These are phyloP conservation scores for Platismatia glauca DNA, from an alignment of 495 filamentous ascomycete genomes.

Conservation along the genomic window DNA sequence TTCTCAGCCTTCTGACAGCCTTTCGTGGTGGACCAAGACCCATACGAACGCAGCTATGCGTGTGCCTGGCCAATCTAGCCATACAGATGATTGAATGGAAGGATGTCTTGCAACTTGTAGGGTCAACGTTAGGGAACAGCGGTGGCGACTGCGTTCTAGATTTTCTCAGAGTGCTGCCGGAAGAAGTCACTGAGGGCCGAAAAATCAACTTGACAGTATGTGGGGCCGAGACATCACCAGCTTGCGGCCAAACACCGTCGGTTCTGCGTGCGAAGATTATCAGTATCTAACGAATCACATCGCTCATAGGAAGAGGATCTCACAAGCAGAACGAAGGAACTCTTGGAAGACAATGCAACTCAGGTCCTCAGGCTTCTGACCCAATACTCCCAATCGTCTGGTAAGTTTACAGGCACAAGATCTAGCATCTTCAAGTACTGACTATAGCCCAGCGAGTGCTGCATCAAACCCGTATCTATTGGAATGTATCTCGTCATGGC, in stretches of 20 bases:
- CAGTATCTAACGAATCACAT: conserved; percentile 40
- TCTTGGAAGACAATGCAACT: conserved; percentile 81
- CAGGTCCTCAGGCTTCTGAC: conserved; percentile 78
- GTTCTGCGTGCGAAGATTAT: conserved; percentile 23
- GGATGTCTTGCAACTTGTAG: conserved; percentile 75
- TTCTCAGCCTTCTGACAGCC: conserved; percentile 65
- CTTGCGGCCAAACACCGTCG: conserved; percentile 33
- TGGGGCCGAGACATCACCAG: conserved; percentile 50
- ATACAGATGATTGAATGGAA: conserved; percentile 97
- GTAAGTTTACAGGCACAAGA: conserved; percentile 42
- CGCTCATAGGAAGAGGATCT: conserved; percentile 84
- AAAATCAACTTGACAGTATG: conserved; percentile 97
- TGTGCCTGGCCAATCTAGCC: conserved; percentile 85
- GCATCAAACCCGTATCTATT: conserved; percentile 83
- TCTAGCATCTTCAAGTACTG: conserved; percentile 3
- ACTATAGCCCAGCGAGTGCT: conserved; percentile 42
- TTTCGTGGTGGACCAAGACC: conserved; percentile 80
- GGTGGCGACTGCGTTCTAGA: conserved; percentile 80
- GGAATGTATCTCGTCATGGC: conserved; percentile 93
- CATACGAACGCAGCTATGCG: conserved; percentile 87
- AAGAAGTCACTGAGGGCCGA: conserved; percentile 98
- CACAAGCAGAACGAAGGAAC: conserved; percentile 64
- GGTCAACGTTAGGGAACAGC: conserved; percentile 65
- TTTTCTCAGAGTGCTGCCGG: conserved; percentile 90
- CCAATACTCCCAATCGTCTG: conserved; percentile 82